A percentile compares a stretch with the other conserved stretches of the same genome.
Conservation (phyloP, 164 flowering plant species). For the Piper betle region DNA sequence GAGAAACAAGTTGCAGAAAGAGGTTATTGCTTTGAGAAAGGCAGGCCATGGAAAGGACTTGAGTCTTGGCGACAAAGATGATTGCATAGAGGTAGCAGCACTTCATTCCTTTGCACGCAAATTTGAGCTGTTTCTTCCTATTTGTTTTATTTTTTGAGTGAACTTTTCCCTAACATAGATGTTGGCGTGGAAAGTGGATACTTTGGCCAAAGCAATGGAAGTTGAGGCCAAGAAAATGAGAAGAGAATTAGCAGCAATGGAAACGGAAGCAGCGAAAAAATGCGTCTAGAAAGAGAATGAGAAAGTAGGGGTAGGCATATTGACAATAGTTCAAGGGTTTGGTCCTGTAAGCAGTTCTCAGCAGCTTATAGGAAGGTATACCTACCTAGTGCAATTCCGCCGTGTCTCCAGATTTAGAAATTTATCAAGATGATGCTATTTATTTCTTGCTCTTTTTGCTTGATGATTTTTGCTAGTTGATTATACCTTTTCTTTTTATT, state of each 20-base stretch:
- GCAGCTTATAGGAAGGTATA: slow-evolving; percentile 82
- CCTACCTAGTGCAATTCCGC: neutral
- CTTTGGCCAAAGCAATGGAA: slow-evolving; percentile 93
- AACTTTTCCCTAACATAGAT: no score
- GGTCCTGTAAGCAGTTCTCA: slow-evolving; percentile 61
- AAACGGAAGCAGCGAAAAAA: slow-evolving; percentile 94
- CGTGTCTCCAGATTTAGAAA: neutral
- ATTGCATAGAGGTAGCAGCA: slow-evolving; percentile 78
- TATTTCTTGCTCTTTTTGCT: neutral
- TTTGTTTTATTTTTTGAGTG: neutral
- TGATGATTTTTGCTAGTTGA: neutral
- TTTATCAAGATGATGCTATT: neutral
- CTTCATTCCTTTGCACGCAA: slow-evolving; percentile 1
- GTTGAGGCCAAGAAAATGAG: slow-evolving; percentile 98
- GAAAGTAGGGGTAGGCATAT: slow-evolving; percentile 69
- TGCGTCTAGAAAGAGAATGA: slow-evolving; percentile 89
- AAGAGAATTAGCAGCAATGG: slow-evolving; percentile 96
- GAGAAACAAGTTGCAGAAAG: slow-evolving; percentile 87
- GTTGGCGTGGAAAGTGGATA: slow-evolving; percentile 93
- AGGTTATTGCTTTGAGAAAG: slow-evolving; percentile 81
- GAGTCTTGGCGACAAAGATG: slow-evolving; percentile 96
- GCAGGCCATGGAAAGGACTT: slow-evolving; percentile 92
- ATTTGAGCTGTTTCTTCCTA: neutral
- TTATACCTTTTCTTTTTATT: no score
- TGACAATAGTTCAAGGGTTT: slow-evolving; percentile 42